Evolutionary conservation across 176 grass and related monocot genomes (phyloP).

Genomic region (Oryza meyeriana): DNA sequence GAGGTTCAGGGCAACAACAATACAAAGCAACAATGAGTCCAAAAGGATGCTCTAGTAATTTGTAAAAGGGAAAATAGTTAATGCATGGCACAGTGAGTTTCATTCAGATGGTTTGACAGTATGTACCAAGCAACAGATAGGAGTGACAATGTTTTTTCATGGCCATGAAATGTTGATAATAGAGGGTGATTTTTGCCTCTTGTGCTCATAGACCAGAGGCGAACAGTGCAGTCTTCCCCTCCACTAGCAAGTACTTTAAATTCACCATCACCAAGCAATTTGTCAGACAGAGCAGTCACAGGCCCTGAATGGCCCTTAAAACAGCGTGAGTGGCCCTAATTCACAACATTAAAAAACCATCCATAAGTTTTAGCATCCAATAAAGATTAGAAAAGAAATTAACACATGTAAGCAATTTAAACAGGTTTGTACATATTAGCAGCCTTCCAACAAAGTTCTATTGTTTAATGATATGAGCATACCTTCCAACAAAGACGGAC

Average conservation of each 20-base stretch:
- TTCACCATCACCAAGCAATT: conserved; percentile 62
- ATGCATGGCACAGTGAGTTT: background rate
- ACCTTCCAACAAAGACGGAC: conserved; percentile 92
- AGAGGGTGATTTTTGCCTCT: conserved; percentile 62
- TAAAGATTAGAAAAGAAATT: background rate
- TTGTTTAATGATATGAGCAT: background rate
- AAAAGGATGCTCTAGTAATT: conserved; percentile 6
- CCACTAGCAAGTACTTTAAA: conserved; percentile 86
- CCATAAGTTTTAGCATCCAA: conserved; percentile 1
- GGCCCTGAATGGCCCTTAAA: conserved; percentile 78
- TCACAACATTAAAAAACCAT: background rate
- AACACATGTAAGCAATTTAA: background rate
- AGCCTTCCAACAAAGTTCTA: conserved; percentile 69
- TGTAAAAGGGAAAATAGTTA: background rate
- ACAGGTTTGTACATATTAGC: background rate
- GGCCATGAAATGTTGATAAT: conserved; percentile 69
- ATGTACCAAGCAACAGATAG: conserved; percentile 75
- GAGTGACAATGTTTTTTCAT: conserved; percentile 75
- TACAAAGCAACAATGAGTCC: background rate
- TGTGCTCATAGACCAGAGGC: conserved; percentile 71
- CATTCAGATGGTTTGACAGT: conserved; percentile 19
- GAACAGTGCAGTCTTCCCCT: conserved; percentile 83
- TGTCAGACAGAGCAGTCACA: conserved; percentile 70
- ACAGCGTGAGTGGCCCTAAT: conserved; percentile 63
- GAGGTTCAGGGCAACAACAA: conserved; percentile 15